These are phyloP conservation scores for Hymenotorrendiella dingleyae DNA, from an alignment of 2,329 filamentous ascomycete species.

Conservation along the genomic window DNA sequence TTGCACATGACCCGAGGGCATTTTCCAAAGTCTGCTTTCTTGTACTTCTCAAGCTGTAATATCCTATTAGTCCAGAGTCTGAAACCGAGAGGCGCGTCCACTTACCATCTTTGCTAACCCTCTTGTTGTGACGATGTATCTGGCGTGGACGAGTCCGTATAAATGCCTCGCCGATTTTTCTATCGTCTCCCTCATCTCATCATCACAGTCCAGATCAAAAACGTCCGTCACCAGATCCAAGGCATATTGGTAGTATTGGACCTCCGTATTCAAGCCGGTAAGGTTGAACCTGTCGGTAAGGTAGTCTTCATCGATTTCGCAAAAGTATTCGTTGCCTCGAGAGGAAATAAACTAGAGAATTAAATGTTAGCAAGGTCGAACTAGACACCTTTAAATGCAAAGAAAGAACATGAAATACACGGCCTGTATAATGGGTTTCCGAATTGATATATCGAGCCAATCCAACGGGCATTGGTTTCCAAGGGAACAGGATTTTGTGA, in stretches of 20 bases:
- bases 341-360: conserved; percentile 86
- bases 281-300: conserved; percentile 97
- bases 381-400: too few species aligned
- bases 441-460: too few species aligned
- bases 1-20: conserved; percentile 95
- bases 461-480: too few species aligned
- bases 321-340: conserved; percentile 97
- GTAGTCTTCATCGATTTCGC: conserved; percentile 99
- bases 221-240: conserved; percentile 96
- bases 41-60: conserved; percentile 90
- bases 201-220: conserved; percentile 97
- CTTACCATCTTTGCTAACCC: conserved; percentile 93
- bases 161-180: conserved; percentile 95
- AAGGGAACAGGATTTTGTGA: too few species aligned
- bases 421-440: too few species aligned
- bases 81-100: neutral
- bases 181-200: conserved; percentile 96
- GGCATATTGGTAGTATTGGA: conserved; percentile 98
- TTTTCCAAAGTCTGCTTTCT: conserved; percentile 96
- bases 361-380: conserved; percentile 22
- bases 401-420: too few species aligned
- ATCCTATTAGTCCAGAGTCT: conserved; percentile 13
- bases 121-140: conserved; percentile 93
- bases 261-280: conserved; percentile 92
- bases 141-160: conserved; percentile 91